phyloP scores from a whole-genome alignment of 768 basidiomycete genomes.

The Cyathus striatus region DNA sequence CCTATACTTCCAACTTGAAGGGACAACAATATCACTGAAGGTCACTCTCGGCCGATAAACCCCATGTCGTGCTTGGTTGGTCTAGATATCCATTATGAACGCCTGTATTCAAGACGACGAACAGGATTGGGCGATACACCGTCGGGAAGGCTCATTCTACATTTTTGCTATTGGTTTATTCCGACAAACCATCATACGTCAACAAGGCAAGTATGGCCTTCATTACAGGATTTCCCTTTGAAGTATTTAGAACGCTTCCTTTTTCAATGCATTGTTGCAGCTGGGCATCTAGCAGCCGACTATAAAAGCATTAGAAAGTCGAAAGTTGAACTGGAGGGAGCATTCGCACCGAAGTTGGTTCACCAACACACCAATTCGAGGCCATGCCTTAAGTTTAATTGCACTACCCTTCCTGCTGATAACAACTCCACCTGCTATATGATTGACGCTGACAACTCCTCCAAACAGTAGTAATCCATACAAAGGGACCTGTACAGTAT shows the following conservation, averaged over 20 bases:
- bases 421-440: slow-evolving; percentile 72
- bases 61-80: too few species aligned
- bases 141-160: too few species aligned
- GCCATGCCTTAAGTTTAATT: slow-evolving; percentile 74
- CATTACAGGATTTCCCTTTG: slow-evolving; percentile 48
- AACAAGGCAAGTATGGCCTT: slow-evolving; percentile 31
- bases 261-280: slow-evolving; percentile 62
- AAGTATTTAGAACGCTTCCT: slow-evolving; percentile 41
- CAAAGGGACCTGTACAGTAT: slow-evolving; percentile 89
- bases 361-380: slow-evolving; percentile 86
- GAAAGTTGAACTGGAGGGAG: neutral
- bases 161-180: too few species aligned
- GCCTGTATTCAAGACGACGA: too few species aligned
- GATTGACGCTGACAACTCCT: slow-evolving; percentile 72
- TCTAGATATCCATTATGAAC: too few species aligned
- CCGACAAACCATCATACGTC: slow-evolving; percentile 23
- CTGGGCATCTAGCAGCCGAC: slow-evolving; percentile 67
- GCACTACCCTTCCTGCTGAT: slow-evolving; percentile 46
- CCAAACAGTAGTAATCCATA: slow-evolving; percentile 85
- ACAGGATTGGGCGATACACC: too few species aligned
- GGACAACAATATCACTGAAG: too few species aligned
- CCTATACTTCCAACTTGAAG: too few species aligned
- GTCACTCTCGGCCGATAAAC: too few species aligned
- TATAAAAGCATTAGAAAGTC: slow-evolving; percentile 14
- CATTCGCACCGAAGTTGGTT: slow-evolving; percentile 70